Base-by-base conservation (phyloP, 1,139 yeast species). In the Zygosaccharomyces sapae region DNA sequence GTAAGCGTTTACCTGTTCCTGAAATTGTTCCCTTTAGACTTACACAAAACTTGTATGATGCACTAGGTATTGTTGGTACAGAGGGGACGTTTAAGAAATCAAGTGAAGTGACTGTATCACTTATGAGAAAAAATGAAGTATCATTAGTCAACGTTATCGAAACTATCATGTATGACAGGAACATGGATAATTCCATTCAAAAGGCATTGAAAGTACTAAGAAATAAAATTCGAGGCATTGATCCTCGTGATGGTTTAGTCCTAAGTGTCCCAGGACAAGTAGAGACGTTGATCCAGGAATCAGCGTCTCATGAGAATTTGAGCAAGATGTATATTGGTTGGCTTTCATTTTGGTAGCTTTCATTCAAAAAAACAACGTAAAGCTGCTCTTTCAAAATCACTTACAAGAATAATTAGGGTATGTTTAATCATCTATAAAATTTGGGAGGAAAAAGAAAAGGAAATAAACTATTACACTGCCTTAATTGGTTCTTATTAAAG, bases 261-360 rank as follows among this genome's bases (percentile, higher is more conserved):
- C 79, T 92, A 72, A 87, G 95, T 68, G 86, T 90, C 2, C 83
- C 86, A 47, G 97, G 97, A 0, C 96, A 92, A 61, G 96, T 89
- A 1, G 97, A 92, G 60, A 82, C 86, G 29, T 75, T 92, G 49
- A 86, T 92, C 42, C 90, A 86, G 57, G 88, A 86, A 53, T 95
- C 98, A 0, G 77, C 86, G 0, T 81, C 88, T 3, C 71, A 73
- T 5, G 86, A 82, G 45, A 81, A 83, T 53, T 70, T 94, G 45
- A 74, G 87, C 27, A 83, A 77, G 56, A 92, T 94, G 98, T 94
- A 88, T 66, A 81, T 86, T 33, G 99, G 99, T 2, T 92, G 98
- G 98, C 78, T 86, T 60, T 83, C 97, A 2, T 86, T 80, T 62
- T 71, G 82, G 72, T 81, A 63, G 56, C 27, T 12, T 20, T 12